Base-by-base conservation (phyloP, 2,329 filamentous ascomycete species). In the Passalora sequoiae region DNA sequence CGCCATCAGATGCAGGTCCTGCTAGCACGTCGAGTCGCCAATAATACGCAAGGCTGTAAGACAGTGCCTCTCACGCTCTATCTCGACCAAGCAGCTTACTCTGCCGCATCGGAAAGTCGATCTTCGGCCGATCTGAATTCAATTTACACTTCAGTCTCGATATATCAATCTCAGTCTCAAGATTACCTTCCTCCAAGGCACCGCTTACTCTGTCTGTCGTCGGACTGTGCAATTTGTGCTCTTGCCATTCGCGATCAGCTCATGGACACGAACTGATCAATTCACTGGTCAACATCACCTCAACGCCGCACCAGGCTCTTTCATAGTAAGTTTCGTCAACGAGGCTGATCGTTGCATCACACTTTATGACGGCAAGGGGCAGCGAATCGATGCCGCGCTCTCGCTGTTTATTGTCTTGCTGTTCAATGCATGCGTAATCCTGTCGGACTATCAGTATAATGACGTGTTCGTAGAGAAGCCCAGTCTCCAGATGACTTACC, bases 291-390 rank as follows among this genome's bases (percentile, higher is more conserved):
- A 41, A 16, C 28, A 32, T 28, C 10, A 58, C 60, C 44, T 69
- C 66, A 4, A 66, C 59, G 2, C 54, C 60, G 49, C 67, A 69
- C 67, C 67, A 69, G 1, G 66, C 64, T 1, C 67, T 58, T 5
- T 51, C 47, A 47, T 65, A 63, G 49, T 68, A 69, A 1, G 40
- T 16, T 3, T 62, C 55, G 30, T 67, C 63, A 2, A 61, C 49
- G 22, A 70, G 56, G 33, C 67, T 69, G 49, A 69, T 65, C 36
- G 69, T 54, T 4, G 61, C 65, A 47, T 69, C 51, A 54, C 68
- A 69, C 43, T 69, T 65, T 1, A 62, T 53, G n/a, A 69, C 48
- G 32, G 63, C 59, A 46, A 69, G 55, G 8, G 64, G 66, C 9
- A 69, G 56, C 0, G 65, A 59, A 1, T 51, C 44, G 4, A 68